Conservation (phyloP, 176 grass and related monocot species). For the Raddia guianensis region DNA sequence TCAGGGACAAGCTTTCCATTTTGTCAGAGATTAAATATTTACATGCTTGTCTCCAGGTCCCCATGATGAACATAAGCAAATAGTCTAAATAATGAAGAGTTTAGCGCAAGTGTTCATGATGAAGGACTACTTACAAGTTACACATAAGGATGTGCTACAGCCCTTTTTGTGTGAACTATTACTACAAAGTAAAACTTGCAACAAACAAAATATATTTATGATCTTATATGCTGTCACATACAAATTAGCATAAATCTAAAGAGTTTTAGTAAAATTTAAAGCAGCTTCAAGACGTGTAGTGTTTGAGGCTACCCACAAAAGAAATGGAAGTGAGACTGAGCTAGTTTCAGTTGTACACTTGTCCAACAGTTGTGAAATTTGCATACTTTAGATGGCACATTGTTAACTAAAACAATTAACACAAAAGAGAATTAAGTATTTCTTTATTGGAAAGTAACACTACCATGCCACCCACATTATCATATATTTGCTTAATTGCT, state of each 20-base stretch:
- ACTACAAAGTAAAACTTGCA: background rate
- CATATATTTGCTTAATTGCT: no score
- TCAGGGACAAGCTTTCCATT: conserved; percentile 1
- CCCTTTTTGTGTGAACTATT: background rate
- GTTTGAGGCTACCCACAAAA: background rate
- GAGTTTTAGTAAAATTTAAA: conserved; percentile 8
- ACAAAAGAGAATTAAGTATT: background rate
- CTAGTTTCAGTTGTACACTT: conserved; percentile 3
- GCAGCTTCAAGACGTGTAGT: background rate
- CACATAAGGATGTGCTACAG: background rate
- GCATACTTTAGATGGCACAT: background rate
- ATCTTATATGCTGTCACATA: background rate
- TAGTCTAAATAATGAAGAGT: background rate
- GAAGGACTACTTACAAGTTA: background rate
- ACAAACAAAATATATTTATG: conserved; percentile 5
- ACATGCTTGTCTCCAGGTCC: background rate
- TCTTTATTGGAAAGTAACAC: background rate
- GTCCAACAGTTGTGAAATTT: background rate
- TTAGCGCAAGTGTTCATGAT: background rate
- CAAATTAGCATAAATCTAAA: conserved; percentile 9
- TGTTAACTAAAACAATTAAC: conserved; percentile 9
- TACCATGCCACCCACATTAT: background rate
- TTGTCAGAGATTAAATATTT: background rate
- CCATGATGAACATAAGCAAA: background rate
- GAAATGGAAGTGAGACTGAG: background rate